Base-by-base conservation (phyloP, 2,329 filamentous ascomycete genomes). In the Leptoxyphium fumago region DNA sequence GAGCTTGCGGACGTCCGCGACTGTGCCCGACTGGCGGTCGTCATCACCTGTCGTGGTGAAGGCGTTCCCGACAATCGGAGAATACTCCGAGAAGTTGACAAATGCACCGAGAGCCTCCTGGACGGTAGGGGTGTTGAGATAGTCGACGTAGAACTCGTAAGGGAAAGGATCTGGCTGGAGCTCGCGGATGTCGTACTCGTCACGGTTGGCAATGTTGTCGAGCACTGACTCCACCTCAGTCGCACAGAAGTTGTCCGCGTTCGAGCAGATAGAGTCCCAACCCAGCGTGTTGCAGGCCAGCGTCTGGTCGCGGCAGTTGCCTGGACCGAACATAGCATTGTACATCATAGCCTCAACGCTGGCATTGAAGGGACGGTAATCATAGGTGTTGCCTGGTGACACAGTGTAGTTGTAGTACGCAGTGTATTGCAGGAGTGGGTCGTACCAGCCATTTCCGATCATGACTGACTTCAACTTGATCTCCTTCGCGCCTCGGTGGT, bases 131-230 rank as follows among this genome's bases (percentile, higher is more conserved):
- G 64, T 66, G 58, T 80, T 80, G 29, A 81, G 66, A 54, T 78
- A 81, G n/a, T 68, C 61, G 10, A 62, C 57, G 50, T 71, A 79
- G 58, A 71, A 75, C 0, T 54, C 52, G 49, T 73, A 71, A 1
- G 76, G 76, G 55, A 79, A 79, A 0, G 74, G 74, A 53, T 78
- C 72, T 0, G 72, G 70, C 0, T 48, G 53, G 5, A 76, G 60
- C 47, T 77, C 70, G 30, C 75, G 68, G 51, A 78, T 68, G 50
- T 80, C 77, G 55, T 78, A 78, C 52, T 75, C 69, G 57, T 78
- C 73, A 32, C 76, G 67, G 1, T 64, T 65, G 1, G 70, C 61
- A 48, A 71, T 67, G n/a, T 59, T 56, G 52, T 75, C 72, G 43
- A 72, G 73, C 13, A 74, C 50, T 38, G 48, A 52, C 49, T 79